Evolutionary conservation across 768 basidiomycete species (phyloP).

Genomic region (Mycena haematopus): DNA sequence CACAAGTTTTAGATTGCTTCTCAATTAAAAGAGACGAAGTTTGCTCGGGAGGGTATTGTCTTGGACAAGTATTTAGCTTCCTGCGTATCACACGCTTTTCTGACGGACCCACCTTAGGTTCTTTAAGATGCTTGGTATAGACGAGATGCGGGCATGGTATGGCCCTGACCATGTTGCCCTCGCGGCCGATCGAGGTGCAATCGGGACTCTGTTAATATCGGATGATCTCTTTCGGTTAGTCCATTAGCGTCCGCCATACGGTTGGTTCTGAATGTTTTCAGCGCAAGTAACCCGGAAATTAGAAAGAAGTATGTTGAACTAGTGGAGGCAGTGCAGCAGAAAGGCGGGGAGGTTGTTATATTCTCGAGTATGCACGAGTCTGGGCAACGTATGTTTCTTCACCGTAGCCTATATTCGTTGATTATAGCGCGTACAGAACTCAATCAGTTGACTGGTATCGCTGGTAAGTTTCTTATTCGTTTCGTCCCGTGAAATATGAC

Average conservation of each 20-base stretch:
- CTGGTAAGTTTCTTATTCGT: slow-evolving; percentile 35
- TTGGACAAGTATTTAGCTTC: slow-evolving; percentile 72
- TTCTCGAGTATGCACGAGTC: slow-evolving; percentile 99
- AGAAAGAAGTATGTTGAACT: slow-evolving; percentile 87
- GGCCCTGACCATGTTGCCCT: slow-evolving; percentile 93
- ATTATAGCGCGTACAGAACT: slow-evolving; percentile 63
- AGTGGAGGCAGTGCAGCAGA: slow-evolving; percentile 87
- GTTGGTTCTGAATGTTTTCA: slow-evolving; percentile 37
- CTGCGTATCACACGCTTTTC: neutral
- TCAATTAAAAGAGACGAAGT: slow-evolving; percentile 93
- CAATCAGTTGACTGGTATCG: slow-evolving; percentile 94
- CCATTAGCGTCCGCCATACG: neutral
- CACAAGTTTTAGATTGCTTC: slow-evolving; percentile 58
- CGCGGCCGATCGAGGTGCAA: slow-evolving; percentile 91
- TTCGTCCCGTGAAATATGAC: neutral
- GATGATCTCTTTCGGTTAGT: slow-evolving; percentile 90
- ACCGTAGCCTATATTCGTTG: neutral
- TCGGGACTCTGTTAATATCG: slow-evolving; percentile 93
- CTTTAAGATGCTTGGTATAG: slow-evolving; percentile 95
- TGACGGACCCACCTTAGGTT: slow-evolving; percentile 60
- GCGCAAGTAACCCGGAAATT: slow-evolving; percentile 78
- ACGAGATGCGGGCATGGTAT: slow-evolving; percentile 98
- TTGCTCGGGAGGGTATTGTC: slow-evolving; percentile 90
- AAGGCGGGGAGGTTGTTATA: slow-evolving; percentile 92
- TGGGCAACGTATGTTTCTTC: slow-evolving; percentile 82